phyloP scores from a whole-genome alignment of 2,329 filamentous ascomycete genomes.

The Monilinia laxa region DNA sequence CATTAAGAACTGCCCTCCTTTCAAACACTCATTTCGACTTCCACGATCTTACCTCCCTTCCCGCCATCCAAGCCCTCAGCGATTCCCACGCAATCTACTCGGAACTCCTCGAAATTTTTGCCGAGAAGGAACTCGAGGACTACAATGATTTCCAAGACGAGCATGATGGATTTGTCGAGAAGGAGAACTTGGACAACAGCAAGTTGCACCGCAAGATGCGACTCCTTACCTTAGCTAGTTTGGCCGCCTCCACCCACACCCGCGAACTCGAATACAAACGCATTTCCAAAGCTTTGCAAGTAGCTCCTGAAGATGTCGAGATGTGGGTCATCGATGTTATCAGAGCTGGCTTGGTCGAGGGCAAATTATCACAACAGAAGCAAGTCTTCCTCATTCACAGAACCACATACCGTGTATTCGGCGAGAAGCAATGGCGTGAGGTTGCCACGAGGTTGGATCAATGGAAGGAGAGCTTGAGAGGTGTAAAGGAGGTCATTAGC shows the following conservation, averaged over 20 bases:
- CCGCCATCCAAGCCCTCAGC: conserved; percentile 81
- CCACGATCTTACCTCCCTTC: conserved; percentile 66
- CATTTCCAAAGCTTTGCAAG: conserved; percentile 82
- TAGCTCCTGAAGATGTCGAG: conserved; percentile 83
- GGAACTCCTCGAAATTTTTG: conserved; percentile 93
- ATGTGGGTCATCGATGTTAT: conserved; percentile 99
- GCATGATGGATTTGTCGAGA: conserved; percentile 80
- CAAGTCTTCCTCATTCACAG: conserved; percentile 94
- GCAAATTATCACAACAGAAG: conserved; percentile 90
- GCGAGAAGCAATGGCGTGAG: conserved; percentile 97
- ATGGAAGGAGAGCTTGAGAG: conserved; percentile 80
- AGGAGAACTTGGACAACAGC: conserved; percentile 68
- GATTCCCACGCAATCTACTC: conserved; percentile 82
- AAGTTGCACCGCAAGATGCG: conserved; percentile 93
- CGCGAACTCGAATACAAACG: conserved; percentile 85
- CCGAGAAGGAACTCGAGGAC: conserved; percentile 89
- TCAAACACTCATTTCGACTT: conserved; percentile 70
- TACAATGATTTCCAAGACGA: conserved; percentile 95
- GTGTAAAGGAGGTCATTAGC: conserved; percentile 75
- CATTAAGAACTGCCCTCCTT: conserved; percentile 65
- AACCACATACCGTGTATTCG: conserved; percentile 94
- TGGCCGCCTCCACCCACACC: conserved; percentile 79
- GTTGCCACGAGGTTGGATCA: conserved; percentile 86
- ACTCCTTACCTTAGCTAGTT: conserved; percentile 84
- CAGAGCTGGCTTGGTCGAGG: conserved; percentile 90